Conservation (phyloP, 306 rosid species). For the Herpetospermum pedunculosum region DNA sequence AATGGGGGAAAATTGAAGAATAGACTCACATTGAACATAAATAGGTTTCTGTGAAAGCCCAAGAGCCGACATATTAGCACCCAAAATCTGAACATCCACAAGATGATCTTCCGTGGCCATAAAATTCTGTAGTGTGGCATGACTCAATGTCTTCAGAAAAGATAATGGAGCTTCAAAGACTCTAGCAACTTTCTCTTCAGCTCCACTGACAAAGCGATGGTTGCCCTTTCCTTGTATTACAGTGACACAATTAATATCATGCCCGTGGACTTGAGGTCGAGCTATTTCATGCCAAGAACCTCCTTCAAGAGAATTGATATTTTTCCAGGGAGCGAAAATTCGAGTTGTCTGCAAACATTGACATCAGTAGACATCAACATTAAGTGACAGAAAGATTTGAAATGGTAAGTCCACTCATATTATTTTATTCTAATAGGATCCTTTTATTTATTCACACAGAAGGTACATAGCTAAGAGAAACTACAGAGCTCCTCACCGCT, state of each 20-base stretch:
- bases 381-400: background rate
- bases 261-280: slow-evolving; percentile 96
- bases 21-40: slow-evolving; percentile 56
- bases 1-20: slow-evolving; percentile 1
- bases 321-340: slow-evolving; percentile 76
- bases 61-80: slow-evolving; percentile 99
- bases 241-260: slow-evolving; percentile 79
- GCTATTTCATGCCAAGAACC: slow-evolving; percentile 79
- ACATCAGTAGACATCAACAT: background rate
- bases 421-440: background rate
- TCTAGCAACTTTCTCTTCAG: slow-evolving; percentile 95
- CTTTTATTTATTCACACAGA: background rate
- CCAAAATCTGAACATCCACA: slow-evolving; percentile 70
- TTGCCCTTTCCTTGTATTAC: slow-evolving; percentile 66
- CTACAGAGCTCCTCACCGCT: background rate
- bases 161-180: slow-evolving; percentile 93
- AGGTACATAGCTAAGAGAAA: background rate
- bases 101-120: slow-evolving; percentile 40
- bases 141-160: slow-evolving; percentile 75
- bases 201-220: slow-evolving; percentile 89
- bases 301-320: slow-evolving; percentile 29
- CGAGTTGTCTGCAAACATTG: slow-evolving; percentile 67
- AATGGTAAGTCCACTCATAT: background rate
- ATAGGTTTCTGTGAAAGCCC: slow-evolving; percentile 96
- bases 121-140: slow-evolving; percentile 44